Base-by-base conservation (phyloP, 1,284 basidiomycete genomes). In the Cryptococcus floricola region DNA sequence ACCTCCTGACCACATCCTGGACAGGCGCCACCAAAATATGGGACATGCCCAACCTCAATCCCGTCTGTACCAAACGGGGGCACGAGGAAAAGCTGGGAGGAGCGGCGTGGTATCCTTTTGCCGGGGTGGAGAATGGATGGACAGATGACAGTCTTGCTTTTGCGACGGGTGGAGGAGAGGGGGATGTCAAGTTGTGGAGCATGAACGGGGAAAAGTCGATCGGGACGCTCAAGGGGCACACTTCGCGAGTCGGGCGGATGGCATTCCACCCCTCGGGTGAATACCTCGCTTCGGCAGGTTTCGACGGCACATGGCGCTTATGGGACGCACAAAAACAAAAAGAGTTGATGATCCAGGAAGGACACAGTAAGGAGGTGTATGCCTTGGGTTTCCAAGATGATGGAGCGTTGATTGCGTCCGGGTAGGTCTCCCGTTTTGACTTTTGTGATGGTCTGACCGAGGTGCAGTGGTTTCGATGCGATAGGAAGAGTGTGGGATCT, bases 401-500 rank as follows among this genome's bases (percentile, higher is more conserved):
- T 72, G 96, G 96, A 4, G 88, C 95, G 2, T 79, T 99, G 44
- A 85, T 87, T 14, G 93, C 91, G 18, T 95, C 92, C 0, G 96
- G 93, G 90, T 94, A 69, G 54, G 83, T 78, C 13, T 2, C 14
- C 9, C 18, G 28, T 8, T 5, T 6, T 23, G 23, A 12, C 16
- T 50, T 14, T 18, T 13, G 12, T 52, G 18, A 48, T 13, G 5
- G 14, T 5, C 19, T 12, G 18, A 3, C 44, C 19, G 44, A 62
- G 41, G 28, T 39, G 5, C 66, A 94, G 92, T 39, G 96, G 96
- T 12, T 83, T 98, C 28, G 96, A 99, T 70, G 93, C 93, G 0
- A 92, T 98, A 65, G 96, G 92, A 1, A 86, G 96, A 27, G 88
- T 98, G 0, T 99, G 96, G 96, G 96, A 99, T 76, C 70, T 94